Conservation (phyloP, 148 eudicot species). For the Camellia granthamiana region DNA sequence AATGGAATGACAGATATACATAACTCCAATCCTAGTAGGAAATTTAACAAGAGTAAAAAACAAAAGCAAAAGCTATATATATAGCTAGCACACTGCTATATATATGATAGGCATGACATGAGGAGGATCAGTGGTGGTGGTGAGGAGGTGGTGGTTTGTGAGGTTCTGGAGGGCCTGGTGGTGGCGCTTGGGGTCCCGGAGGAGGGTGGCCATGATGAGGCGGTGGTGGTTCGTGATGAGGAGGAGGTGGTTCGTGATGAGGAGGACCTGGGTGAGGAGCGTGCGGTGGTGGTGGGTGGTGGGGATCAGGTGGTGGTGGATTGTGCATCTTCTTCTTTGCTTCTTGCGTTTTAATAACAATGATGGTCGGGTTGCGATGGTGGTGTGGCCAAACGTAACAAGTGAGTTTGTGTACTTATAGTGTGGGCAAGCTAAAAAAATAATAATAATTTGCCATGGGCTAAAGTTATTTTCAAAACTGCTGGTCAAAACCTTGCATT, state of each 20-base stretch:
- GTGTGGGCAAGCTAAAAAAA: neutral
- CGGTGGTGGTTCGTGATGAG: neutral
- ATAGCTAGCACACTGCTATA: no score
- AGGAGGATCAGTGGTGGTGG: no score
- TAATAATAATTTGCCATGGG: no score
- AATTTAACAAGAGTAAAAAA: no score
- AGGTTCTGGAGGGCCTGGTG: no score
- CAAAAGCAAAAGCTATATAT: no score
- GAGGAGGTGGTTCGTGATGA: conserved; percentile 5
- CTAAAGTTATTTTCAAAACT: neutral
- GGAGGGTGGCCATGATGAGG: no score
- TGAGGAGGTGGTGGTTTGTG: no score
- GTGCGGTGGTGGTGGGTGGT: conserved; percentile 14
- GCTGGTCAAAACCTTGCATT: neutral
- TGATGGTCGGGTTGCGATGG: neutral
- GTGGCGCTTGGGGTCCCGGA: no score
- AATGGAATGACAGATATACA: no score
- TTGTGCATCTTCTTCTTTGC: neutral
- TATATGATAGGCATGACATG: no score
- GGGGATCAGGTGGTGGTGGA: conserved; percentile 14
- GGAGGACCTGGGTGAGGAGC: conserved; percentile 6
- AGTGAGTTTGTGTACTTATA: neutral
- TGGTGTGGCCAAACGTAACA: neutral
- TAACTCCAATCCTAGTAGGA: no score
- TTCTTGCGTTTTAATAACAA: neutral